Evolutionary conservation across 148 eudicot genomes (phyloP), one percentile per base, ranked within the genome.

Genomic region (Cornus kousa): DNA sequence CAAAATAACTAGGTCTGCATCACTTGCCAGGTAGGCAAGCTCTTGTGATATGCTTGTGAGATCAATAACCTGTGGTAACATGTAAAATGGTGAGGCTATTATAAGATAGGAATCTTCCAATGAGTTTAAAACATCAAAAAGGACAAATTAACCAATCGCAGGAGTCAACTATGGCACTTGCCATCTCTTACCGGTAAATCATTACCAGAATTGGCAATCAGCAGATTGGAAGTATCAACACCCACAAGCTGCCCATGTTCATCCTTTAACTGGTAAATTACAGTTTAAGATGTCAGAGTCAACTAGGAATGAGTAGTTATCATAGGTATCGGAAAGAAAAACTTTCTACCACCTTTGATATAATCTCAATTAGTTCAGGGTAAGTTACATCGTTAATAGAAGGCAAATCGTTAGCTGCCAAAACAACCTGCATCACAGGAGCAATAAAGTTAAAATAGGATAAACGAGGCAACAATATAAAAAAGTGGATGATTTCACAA

Each of bases 331-430:
- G 43, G 69, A 57, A 46, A 37, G 57, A 73, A 32, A 75, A 39
- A 20, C 9, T 35, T 62, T 83, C 76, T 32, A 74, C 62, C 84
- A 92, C 99, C 99, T 97, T 90, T 19, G 92, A 82, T 71, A 97
- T 79, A 67, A 97, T 89, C 68, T 90, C 97, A 77, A 94, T 79
- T 68, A 97, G 85, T 82, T 97, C 98, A 76, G 86, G 76, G 79
- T 92, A 97, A 65, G 97, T 94, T 55, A 97, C 84, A 81, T 97
- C 99, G 72, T 97, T 97, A 39, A 97, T 94, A 53, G 99, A 97
- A 80, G 99, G 98, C 81, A 97, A 87, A 55, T 94, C 99, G 86
- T 94, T 97, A 77, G 98, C 98, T 71, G 99, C 97, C 89, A 94
- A 85, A 28, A 97, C 90, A 84, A 97, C 98, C 99, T 96, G 93